Percentiles rank a stretch among this genome's conserved stretches.
Conservation (phyloP, 2,329 filamentous ascomycete species). For the Monilinia fructicola region DNA sequence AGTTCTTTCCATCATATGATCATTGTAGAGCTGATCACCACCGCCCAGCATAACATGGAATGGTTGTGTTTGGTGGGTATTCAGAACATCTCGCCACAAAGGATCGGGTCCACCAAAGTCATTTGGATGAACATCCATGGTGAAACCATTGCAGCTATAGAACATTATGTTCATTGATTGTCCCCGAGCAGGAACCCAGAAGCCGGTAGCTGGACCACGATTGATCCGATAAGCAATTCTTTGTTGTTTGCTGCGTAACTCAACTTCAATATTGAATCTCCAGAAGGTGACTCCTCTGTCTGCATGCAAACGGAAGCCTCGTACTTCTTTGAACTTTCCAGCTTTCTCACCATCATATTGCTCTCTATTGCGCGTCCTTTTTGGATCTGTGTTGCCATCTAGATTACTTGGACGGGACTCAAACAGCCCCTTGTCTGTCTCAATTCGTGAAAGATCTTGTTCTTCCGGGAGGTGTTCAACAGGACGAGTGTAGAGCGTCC, state of each 20-base stretch:
- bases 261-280: conserved; percentile 93
- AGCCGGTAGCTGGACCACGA: conserved; percentile 79
- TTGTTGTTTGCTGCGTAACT: conserved; percentile 74
- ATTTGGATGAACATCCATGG: conserved; percentile 72
- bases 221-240: conserved; percentile 96
- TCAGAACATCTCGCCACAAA: conserved; percentile 93
- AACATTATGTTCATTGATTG: conserved; percentile 99
- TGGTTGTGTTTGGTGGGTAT: conserved; percentile 83
- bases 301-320: conserved; percentile 76
- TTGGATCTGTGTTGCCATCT: conserved; percentile 50
- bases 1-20: conserved; percentile 74
- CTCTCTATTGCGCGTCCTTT: conserved; percentile 53
- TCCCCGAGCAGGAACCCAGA: conserved; percentile 86
- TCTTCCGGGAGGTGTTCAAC: conserved; percentile 81
- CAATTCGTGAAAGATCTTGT: conserved; percentile 73
- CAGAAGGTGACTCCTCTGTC: conserved; percentile 93
- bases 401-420: conserved; percentile 61
- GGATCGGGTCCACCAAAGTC: conserved; percentile 90
- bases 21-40: conserved; percentile 96
- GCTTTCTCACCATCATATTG: conserved; percentile 74
- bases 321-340: conserved; percentile 79
- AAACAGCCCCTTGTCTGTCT: conserved; percentile 81
- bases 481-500: conserved; percentile 83
- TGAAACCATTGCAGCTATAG: conserved; percentile 96
- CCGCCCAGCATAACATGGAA: conserved; percentile 99